These are phyloP conservation scores for Fonsecaea nubica DNA, from an alignment of 2,329 filamentous ascomycete genomes.

Conservation along the genomic window DNA sequence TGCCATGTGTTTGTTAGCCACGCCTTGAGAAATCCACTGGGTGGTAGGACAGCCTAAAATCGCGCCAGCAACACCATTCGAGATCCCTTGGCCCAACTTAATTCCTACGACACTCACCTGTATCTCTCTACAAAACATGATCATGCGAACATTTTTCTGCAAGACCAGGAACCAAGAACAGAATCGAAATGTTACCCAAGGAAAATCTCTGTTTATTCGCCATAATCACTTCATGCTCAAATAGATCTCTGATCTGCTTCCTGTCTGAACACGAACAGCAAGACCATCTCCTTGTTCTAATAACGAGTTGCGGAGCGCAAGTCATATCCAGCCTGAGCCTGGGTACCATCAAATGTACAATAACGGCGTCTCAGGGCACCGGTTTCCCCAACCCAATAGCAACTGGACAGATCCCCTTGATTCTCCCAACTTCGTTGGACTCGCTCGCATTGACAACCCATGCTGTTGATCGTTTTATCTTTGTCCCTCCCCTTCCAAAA, in stretches of 20 bases:
- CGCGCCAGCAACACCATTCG: slow-evolving; percentile 16
- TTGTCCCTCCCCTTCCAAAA: slow-evolving; percentile 11
- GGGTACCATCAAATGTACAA: slow-evolving; percentile 33
- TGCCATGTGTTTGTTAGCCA: slow-evolving; percentile 4
- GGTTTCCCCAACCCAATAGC: slow-evolving; percentile 11
- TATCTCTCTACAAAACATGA: not conserved
- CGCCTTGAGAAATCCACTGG: slow-evolving; percentile 5
- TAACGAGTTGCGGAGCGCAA: slow-evolving; percentile 9
- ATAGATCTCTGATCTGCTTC: slow-evolving; percentile 13
- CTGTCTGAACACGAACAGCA: slow-evolving; percentile 10
- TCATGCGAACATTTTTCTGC: too few species aligned
- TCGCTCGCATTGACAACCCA: slow-evolving; percentile 9
- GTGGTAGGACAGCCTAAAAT: slow-evolving; percentile 16
- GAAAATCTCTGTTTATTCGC: slow-evolving; percentile 1
- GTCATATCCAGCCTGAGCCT: slow-evolving; percentile 26
- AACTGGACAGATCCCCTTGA: not conserved
- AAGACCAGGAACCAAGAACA: too few species aligned
- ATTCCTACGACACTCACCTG: slow-evolving; percentile 24
- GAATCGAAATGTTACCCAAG: not conserved
- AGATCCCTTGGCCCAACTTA: slow-evolving; percentile 29
- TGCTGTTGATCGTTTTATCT: not conserved
- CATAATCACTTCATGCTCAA: slow-evolving; percentile 9
- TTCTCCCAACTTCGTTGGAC: not conserved
- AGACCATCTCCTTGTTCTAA: slow-evolving; percentile 13
- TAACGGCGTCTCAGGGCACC: slow-evolving; percentile 11